phyloP scores from a whole-genome alignment of 805 yeast species.

The Metschnikowia matae region DNA sequence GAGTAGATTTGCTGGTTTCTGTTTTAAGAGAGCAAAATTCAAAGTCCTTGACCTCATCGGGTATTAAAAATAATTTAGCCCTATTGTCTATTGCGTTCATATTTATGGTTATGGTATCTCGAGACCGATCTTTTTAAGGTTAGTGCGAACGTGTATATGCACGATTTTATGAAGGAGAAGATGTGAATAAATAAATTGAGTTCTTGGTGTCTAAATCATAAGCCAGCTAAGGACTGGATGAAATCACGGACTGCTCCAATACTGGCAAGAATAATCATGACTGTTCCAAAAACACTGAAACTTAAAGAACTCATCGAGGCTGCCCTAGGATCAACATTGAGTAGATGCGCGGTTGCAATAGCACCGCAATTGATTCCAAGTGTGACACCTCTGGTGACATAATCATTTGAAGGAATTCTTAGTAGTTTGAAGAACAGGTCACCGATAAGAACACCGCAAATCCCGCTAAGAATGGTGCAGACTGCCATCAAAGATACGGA shows the following conservation, averaged over 20 bases:
- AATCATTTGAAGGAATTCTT: conserved; percentile 57
- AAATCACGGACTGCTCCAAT: conserved; percentile 41
- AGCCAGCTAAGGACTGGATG: conserved; percentile 45
- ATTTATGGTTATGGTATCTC: neutral
- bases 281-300: conserved; percentile 68
- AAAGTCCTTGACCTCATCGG: conserved; percentile 2
- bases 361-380: conserved; percentile 80
- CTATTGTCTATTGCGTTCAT: conserved; percentile 3
- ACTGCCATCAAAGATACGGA: conserved; percentile 72
- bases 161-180: neutral
- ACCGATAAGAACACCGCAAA: conserved; percentile 66
- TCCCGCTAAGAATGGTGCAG: conserved; percentile 72
- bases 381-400: conserved; percentile 70
- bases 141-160: neutral
- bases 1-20: conserved; percentile 1
- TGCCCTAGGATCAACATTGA: conserved; percentile 70
- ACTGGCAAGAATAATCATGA: conserved; percentile 66
- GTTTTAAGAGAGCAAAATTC: conserved; percentile 3
- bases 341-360: conserved; percentile 71
- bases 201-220: conserved; percentile 11
- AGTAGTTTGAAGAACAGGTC: conserved; percentile 49
- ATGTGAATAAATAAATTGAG: neutral
- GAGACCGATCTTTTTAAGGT: neutral
- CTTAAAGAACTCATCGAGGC: conserved; percentile 73
- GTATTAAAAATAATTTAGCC: conserved; percentile 13